These are phyloP conservation scores for Colletotrichum eremochloae DNA, from an alignment of 2,329 filamentous ascomycete species.

Conservation along the genomic window DNA sequence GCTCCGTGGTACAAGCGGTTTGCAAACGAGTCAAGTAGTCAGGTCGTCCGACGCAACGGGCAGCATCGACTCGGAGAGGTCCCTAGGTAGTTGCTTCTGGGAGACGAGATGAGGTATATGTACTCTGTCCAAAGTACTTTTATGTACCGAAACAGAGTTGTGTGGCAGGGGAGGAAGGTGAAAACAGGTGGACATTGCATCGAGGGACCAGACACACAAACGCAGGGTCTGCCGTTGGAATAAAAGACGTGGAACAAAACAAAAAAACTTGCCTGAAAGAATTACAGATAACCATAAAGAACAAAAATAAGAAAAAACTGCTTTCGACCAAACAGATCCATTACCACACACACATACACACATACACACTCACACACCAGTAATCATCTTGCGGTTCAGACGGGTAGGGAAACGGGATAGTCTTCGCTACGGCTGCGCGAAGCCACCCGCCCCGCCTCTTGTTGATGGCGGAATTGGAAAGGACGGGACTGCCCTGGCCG, in stretches of 20 bases:
- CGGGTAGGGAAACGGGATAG: background rate
- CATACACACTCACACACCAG: background rate
- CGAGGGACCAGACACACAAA: constrained; percentile 25
- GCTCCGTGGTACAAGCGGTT: background rate
- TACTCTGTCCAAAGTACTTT: background rate
- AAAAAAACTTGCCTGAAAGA: background rate
- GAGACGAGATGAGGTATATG: background rate
- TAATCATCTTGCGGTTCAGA: background rate
- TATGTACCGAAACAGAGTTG: constrained; percentile 2
- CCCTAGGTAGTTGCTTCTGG: background rate
- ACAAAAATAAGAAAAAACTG: background rate
- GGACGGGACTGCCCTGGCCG: background rate
- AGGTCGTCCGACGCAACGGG: background rate
- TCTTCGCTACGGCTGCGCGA: background rate
- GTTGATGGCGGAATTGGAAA: background rate
- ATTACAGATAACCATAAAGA: background rate
- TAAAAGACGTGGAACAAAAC: no score
- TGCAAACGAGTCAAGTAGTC: background rate
- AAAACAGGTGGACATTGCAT: constrained; percentile 11
- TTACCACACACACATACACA: background rate
- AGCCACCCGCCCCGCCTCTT: background rate
- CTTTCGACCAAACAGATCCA: background rate
- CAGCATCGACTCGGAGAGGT: background rate
- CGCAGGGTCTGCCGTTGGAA: constrained; percentile 15
- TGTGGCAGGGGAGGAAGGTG: constrained; percentile 8